Evolutionary conservation across 208 protist genomes (phyloP).

Genomic region (Leishmania major): DNA sequence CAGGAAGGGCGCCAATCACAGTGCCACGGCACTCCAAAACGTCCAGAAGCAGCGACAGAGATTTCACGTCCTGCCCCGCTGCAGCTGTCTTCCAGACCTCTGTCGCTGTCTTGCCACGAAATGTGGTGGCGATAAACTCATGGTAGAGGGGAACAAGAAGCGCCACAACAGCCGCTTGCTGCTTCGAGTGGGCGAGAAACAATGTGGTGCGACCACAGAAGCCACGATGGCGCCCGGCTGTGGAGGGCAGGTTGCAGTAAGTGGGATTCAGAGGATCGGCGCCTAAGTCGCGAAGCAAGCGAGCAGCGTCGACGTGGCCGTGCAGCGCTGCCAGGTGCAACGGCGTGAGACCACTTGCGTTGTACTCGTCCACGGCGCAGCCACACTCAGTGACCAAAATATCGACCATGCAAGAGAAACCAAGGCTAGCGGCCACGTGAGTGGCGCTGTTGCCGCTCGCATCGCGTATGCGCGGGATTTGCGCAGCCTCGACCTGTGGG

Average conservation of each 20-base stretch:
- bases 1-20: constrained; percentile 6
- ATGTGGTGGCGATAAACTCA: constrained; percentile 2
- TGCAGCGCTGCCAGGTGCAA: constrained; percentile 47
- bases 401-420: constrained; percentile 29
- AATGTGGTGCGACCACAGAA: constrained; percentile 34
- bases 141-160: constrained; percentile 19
- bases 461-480: constrained; percentile 35
- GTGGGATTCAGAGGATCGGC: constrained; percentile 31
- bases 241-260: not conserved
- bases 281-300: constrained; percentile 31
- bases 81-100: constrained; percentile 15
- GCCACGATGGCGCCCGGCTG: not conserved
- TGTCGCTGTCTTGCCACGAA: constrained; percentile 7
- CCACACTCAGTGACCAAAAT: constrained; percentile 45
- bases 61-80: constrained; percentile 13
- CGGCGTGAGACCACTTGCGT: constrained; percentile 43
- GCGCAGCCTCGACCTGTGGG: constrained; percentile 32
- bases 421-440: constrained; percentile 50
- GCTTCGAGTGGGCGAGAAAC: constrained; percentile 55
- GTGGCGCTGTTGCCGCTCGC: constrained; percentile 41
- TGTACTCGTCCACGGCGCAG: constrained; percentile 38
- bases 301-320: constrained; percentile 44
- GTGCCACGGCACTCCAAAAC: constrained; percentile 32
- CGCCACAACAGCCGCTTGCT: constrained; percentile 26
- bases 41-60: constrained; percentile 49